These are phyloP conservation scores for Aspergillus jensenii DNA, from an alignment of 2,329 filamentous ascomycete species.

Conservation along the genomic window DNA sequence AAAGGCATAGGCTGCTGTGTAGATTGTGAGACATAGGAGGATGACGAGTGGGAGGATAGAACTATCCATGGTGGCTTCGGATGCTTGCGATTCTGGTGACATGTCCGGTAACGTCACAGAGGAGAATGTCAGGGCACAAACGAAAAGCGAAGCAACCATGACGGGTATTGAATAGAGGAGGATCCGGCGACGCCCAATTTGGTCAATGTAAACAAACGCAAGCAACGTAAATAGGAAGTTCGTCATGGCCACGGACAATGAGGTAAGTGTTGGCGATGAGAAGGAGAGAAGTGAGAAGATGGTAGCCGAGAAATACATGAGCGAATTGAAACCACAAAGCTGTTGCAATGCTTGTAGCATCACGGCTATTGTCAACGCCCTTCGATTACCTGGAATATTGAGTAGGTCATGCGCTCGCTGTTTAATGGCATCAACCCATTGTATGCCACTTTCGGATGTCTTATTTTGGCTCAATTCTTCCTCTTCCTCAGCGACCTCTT, in stretches of 20 bases:
- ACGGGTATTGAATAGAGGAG: slow-evolving; percentile 80
- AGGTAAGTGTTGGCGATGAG: slow-evolving; percentile 73
- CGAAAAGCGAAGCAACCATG: slow-evolving; percentile 72
- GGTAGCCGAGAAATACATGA: slow-evolving; percentile 89
- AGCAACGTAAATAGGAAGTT: slow-evolving; percentile 79
- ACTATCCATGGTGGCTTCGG: slow-evolving; percentile 22
- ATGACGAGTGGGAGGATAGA: slow-evolving; percentile 54
- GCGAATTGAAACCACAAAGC: slow-evolving; percentile 82
- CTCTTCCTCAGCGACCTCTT: slow-evolving; percentile 71
- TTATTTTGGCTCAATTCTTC: slow-evolving; percentile 39
- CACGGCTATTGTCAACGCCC: slow-evolving; percentile 81
- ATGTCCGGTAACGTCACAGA: slow-evolving; percentile 52
- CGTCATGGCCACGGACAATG: slow-evolving; percentile 75
- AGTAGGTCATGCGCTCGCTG: slow-evolving; percentile 32
- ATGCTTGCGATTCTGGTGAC: slow-evolving; percentile 19
- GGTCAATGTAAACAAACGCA: slow-evolving; percentile 75
- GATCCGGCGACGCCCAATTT: slow-evolving; percentile 74
- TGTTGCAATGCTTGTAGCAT: slow-evolving; percentile 86
- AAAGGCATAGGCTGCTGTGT: slow-evolving; percentile 81
- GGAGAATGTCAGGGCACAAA: slow-evolving; percentile 72
- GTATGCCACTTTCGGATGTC: slow-evolving; percentile 12
- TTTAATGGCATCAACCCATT: slow-evolving; percentile 28
- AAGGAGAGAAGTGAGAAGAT: slow-evolving; percentile 79
- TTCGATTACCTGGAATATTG: slow-evolving; percentile 51
- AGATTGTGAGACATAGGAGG: slow-evolving; percentile 73